Conservation (phyloP, 2,329 filamentous ascomycete species). For the Ascochyta clinopodiicola region DNA sequence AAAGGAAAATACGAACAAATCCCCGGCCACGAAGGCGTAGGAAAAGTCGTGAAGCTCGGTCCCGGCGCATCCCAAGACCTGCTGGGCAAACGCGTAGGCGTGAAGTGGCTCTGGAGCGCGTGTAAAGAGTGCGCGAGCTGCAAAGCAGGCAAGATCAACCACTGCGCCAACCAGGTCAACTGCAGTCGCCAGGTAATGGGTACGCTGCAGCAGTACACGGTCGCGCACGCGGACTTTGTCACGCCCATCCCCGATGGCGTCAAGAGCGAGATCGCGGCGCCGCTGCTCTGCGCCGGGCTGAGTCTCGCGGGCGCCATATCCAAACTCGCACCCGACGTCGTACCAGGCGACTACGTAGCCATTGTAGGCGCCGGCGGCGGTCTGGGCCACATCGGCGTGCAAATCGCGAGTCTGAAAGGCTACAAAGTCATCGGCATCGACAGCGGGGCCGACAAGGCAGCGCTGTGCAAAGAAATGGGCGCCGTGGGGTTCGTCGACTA, state of each 20-base stretch:
- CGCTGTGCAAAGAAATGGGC: constrained; percentile 73
- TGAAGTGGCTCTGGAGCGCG: constrained; percentile 56
- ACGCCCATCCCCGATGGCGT: constrained; percentile 46
- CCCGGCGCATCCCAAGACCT: constrained; percentile 31
- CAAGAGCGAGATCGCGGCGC: constrained; percentile 46
- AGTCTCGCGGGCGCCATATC: constrained; percentile 82
- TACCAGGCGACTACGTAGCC: constrained; percentile 76
- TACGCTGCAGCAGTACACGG: constrained; percentile 45
- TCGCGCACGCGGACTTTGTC: constrained; percentile 44
- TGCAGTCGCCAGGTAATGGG: constrained; percentile 49
- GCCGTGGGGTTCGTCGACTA: constrained; percentile 81
- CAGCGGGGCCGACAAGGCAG: constrained; percentile 78
- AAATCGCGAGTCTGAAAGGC: constrained; percentile 86
- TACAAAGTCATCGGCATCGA: constrained; percentile 83
- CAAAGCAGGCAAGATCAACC: constrained; percentile 46
- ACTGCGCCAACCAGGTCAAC: constrained; percentile 53
- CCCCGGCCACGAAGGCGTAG: constrained; percentile 57
- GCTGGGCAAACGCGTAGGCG: constrained; percentile 49
- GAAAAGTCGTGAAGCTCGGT: constrained; percentile 50
- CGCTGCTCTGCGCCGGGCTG: constrained; percentile 45
- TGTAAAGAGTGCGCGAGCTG: constrained; percentile 51
- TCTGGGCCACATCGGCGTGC: constrained; percentile 77
- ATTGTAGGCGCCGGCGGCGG: constrained; percentile 87
- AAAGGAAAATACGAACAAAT: constrained; percentile 55
- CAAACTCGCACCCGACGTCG: constrained; percentile 77